phyloP scores from a whole-genome alignment of 306 rosid genomes.

The Trichosanthes cucumerina region DNA sequence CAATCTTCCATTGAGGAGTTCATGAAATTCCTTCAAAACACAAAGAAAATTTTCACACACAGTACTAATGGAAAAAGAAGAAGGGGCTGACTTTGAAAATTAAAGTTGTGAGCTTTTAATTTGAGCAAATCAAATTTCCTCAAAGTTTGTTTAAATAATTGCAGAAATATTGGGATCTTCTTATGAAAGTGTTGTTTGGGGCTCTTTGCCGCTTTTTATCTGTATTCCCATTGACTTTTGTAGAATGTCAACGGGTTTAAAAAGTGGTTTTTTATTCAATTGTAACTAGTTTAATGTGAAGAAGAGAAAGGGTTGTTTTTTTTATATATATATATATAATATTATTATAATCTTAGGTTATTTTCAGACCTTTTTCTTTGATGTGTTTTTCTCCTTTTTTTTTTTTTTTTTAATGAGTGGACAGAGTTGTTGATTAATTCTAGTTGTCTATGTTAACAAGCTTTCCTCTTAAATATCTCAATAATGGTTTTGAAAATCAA shows the following conservation, averaged over 20 bases:
- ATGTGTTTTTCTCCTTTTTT: not conserved
- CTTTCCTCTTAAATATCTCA: not conserved
- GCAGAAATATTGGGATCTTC: not conserved
- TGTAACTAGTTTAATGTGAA: not conserved
- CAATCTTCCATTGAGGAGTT: constrained; percentile 57
- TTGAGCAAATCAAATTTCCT: not conserved
- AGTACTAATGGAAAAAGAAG: not conserved
- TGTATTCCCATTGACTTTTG: constrained; percentile 24
- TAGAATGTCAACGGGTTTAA: constrained; percentile 30
- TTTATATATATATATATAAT: not conserved
- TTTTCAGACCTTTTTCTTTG: not conserved
- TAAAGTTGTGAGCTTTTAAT: not conserved
- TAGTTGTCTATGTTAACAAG: not conserved
- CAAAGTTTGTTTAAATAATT: constrained; percentile 4
- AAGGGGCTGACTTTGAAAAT: constrained; percentile 12
- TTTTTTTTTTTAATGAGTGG: not conserved
- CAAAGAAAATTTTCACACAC: not conserved
- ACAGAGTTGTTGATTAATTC: not conserved
- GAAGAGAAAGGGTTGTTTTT: not conserved
- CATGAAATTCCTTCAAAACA: not conserved
- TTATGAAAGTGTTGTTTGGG: constrained; percentile 9
- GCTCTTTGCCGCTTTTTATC: not conserved
- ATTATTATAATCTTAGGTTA: not conserved
- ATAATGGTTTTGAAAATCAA: not conserved
- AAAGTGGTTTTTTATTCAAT: not conserved